These are phyloP conservation scores for Rhodamnia argentea DNA, from an alignment of 345 rosid genomes.

Conservation along the genomic window DNA sequence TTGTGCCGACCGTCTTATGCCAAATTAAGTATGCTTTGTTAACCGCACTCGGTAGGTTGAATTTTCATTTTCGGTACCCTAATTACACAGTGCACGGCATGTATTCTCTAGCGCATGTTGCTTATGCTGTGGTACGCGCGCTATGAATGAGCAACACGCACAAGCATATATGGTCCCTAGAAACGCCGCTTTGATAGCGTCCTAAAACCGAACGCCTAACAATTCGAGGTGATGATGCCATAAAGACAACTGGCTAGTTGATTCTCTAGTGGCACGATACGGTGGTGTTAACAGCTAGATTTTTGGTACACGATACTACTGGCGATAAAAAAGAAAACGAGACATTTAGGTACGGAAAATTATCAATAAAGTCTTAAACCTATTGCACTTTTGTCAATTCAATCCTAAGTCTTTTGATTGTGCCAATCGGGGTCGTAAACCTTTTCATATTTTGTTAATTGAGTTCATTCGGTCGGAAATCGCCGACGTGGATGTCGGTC, in stretches of 20 bases:
- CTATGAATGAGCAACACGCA: not conserved
- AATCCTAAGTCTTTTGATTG: accelerated
- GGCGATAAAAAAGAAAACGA: not conserved
- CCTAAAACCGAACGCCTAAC: not conserved
- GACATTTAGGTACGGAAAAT: not conserved
- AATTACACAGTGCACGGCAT: not conserved
- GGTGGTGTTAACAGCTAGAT: not conserved
- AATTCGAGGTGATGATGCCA: not conserved
- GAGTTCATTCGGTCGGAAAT: not conserved
- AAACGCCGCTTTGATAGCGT: not conserved
- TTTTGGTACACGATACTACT: not conserved
- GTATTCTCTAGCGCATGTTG: not conserved
- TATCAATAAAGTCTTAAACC: not conserved
- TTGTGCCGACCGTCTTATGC: not conserved
- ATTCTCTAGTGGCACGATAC: not conserved
- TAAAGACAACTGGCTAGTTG: not conserved
- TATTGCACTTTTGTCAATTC: not conserved
- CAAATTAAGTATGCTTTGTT: not conserved
- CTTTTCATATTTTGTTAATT: not conserved
- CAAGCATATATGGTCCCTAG: not conserved
- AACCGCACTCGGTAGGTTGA: not conserved
- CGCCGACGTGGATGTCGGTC: accelerated
- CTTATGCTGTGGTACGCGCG: not conserved
- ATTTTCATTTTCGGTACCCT: not conserved
- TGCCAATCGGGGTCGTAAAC: accelerated